These are phyloP conservation scores for Pinus taeda DNA, from an alignment of 75 land plant species.

Conservation along the genomic window DNA sequence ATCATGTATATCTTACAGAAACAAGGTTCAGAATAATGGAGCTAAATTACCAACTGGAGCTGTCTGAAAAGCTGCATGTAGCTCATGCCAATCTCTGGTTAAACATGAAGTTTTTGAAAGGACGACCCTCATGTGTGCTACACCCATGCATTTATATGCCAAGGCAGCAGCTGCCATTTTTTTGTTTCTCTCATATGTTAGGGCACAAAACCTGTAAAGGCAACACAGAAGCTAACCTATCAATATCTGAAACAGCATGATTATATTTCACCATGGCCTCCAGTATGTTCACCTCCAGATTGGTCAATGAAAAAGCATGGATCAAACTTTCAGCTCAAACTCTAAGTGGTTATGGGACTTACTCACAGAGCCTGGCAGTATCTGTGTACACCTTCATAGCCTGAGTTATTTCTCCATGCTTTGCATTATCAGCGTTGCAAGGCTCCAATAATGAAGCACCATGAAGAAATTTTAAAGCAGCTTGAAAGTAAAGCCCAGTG, in stretches of 20 bases:
- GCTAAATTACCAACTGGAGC: conserved; percentile 39
- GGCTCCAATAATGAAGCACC: conserved; percentile 78
- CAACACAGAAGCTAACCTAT: neutral
- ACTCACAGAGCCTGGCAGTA: conserved; percentile 95
- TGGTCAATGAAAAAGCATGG: neutral
- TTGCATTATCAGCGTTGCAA: conserved; percentile 38
- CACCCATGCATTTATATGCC: conserved; percentile 90
- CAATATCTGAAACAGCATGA: neutral
- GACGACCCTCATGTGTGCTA: conserved; percentile 79
- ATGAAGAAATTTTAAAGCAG: conserved; percentile 88
- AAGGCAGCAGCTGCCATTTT: conserved; percentile 89
- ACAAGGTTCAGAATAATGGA: neutral
- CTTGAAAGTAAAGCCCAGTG: conserved; percentile 71
- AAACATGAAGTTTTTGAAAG: conserved; percentile 42
- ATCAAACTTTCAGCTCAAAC: neutral
- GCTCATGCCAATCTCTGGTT: conserved; percentile 54
- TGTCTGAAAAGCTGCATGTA: conserved; percentile 52
- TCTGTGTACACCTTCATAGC: conserved; percentile 57
- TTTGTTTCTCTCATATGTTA: conserved; percentile 62
- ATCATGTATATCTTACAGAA: neutral
- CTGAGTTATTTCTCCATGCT: conserved; percentile 41
- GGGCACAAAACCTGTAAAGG: conserved; percentile 74
- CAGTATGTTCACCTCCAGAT: too few relatives aligned
- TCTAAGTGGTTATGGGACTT: conserved; percentile 16
- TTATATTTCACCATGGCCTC: neutral